phyloP scores from a whole-genome alignment of 371 early-diverging fungal genomes.

The Mortierella sp. region DNA sequence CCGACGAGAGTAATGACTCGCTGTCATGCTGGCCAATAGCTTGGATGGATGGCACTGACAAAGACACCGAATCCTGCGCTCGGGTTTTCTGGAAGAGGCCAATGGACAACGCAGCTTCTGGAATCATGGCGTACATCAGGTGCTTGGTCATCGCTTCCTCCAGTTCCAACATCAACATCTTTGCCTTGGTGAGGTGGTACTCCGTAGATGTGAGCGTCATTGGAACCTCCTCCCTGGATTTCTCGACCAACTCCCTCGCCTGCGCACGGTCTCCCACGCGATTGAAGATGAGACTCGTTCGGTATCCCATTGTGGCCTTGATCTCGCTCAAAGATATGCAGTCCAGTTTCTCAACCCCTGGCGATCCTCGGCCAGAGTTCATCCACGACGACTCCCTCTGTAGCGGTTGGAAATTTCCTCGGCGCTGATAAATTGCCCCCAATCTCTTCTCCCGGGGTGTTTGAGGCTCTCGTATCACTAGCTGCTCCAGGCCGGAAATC shows the following conservation, averaged over 20 bases:
- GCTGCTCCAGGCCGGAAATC: conserved; percentile 65
- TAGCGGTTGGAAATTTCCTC: neutral
- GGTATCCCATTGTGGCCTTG: conserved; percentile 57
- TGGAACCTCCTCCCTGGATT: conserved; percentile 32
- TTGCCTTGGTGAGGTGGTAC: conserved; percentile 45
- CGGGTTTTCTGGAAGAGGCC: conserved; percentile 35
- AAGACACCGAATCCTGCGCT: neutral
- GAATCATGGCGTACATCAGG: conserved; percentile 47
- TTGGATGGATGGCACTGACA: conserved; percentile 2
- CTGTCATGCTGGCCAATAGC: neutral
- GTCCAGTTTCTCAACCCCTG: conserved; percentile 51
- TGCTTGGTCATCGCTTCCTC: conserved; percentile 46
- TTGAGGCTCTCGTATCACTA: conserved; percentile 58
- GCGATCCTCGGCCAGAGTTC: neutral
- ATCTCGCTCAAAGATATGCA: conserved; percentile 52
- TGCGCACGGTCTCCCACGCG: conserved; percentile 25
- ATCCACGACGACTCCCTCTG: conserved; percentile 10
- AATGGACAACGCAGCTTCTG: conserved; percentile 45
- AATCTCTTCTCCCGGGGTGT: conserved; percentile 61
- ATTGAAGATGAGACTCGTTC: conserved; percentile 32
- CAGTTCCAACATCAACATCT: conserved; percentile 44
- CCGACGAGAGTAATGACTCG: neutral
- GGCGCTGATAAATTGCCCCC: conserved; percentile 2
- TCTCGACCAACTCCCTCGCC: conserved; percentile 33
- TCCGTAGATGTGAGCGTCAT: conserved; percentile 29